Conservation (phyloP, 257 asterid species). For the Vinca minor region DNA sequence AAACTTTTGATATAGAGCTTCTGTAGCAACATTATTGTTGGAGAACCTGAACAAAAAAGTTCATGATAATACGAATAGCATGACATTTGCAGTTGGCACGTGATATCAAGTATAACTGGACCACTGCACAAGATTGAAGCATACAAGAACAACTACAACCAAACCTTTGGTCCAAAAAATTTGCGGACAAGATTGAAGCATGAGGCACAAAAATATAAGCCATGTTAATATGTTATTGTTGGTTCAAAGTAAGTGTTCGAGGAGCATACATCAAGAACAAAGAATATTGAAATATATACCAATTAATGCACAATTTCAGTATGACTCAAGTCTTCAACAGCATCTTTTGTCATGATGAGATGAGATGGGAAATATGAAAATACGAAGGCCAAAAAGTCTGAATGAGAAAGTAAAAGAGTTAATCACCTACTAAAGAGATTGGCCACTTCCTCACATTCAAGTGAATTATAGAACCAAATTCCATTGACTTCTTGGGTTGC, state of each 20-base stretch:
- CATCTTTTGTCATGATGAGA: background rate
- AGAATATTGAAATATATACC: background rate
- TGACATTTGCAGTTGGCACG: background rate
- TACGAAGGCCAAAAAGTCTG: background rate
- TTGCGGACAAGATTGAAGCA: background rate
- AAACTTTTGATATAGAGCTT: too few species aligned
- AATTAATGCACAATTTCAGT: background rate
- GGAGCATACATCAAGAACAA: background rate
- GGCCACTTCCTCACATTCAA: constrained; percentile 65
- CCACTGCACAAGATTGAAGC: too few species aligned
- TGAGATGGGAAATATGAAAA: background rate
- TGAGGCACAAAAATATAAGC: background rate
- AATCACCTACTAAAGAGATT: constrained; percentile 62
- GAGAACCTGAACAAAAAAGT: background rate
- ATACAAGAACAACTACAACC: too few species aligned
- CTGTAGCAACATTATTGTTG: background rate
- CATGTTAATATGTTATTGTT: background rate
- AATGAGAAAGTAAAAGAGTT: constrained; percentile 6
- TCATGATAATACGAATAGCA: background rate
- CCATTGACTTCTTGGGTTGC: constrained; percentile 77
- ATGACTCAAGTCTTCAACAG: background rate
- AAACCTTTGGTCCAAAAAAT: too few species aligned
- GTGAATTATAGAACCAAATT: constrained; percentile 73
- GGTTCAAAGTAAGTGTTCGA: background rate
- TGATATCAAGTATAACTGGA: background rate